Conservation (phyloP, 2,329 filamentous ascomycete genomes). For the Coniochaeta pulveracea region DNA sequence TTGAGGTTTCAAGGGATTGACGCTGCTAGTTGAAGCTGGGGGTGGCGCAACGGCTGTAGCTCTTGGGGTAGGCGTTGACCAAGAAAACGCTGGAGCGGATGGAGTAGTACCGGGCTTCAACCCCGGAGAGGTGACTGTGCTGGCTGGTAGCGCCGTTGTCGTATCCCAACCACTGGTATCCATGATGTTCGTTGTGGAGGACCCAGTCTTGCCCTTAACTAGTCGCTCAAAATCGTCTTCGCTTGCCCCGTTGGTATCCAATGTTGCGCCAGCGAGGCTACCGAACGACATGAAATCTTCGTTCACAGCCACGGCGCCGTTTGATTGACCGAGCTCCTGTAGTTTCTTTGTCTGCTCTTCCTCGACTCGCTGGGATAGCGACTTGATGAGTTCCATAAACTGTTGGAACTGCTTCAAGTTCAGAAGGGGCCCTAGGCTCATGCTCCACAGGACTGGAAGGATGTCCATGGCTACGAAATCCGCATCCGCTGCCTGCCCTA, state of each 20-base stretch:
- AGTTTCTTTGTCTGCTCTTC: conserved; percentile 82
- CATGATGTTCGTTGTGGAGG: conserved; percentile 19
- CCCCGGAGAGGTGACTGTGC: conserved; percentile 21
- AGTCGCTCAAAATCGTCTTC: conserved; percentile 79
- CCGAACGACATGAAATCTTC: conserved; percentile 64
- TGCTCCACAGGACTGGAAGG: conserved; percentile 80
- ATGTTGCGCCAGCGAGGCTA: conserved; percentile 49
- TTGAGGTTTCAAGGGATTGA: conserved; percentile 23
- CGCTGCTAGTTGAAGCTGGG: conserved; percentile 16
- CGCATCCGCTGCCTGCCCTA: conserved; percentile 70
- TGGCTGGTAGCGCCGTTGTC: conserved; percentile 17
- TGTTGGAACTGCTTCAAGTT: conserved; percentile 78
- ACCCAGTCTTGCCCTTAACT: conserved; percentile 58
- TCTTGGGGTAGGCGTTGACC: conserved; percentile 49
- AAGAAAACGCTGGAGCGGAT: conserved; percentile 45
- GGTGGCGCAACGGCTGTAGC: conserved; percentile 18
- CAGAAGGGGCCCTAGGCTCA: conserved; percentile 81
- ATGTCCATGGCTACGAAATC: conserved; percentile 91
- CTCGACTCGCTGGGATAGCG: conserved; percentile 68
- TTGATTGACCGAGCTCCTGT: conserved; percentile 61
- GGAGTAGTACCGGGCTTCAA: conserved; percentile 20
- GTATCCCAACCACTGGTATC: conserved; percentile 44
- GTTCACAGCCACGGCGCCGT: conserved; percentile 35
- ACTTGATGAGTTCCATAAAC: conserved; percentile 84
- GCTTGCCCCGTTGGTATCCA: conserved; percentile 40